A percentile compares a stretch with the other conserved stretches of the same genome.
phyloP scores from a whole-genome alignment of 805 yeast species.

The Saturnispora quitensis region DNA sequence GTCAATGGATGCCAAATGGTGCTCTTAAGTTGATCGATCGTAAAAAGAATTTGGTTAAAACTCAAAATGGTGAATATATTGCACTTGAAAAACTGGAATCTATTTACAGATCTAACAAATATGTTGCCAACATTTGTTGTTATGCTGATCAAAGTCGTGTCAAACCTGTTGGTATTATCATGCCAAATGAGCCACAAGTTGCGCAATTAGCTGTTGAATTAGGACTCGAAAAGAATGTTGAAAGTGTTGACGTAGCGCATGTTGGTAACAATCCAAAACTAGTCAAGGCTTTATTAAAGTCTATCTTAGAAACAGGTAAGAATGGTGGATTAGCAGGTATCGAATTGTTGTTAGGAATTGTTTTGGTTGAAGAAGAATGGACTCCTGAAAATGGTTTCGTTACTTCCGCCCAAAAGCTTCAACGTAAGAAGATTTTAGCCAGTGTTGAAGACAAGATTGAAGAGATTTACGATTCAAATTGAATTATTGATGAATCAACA shows the following conservation, averaged over 20 bases:
- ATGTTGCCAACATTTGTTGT: conserved; percentile 77
- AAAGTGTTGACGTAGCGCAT: conserved; percentile 35
- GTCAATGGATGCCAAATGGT: conserved; percentile 81
- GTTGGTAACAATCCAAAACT: conserved; percentile 51
- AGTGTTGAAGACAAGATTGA: conserved; percentile 63
- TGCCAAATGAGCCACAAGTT: conserved; percentile 67
- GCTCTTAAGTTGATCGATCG: conserved; percentile 82
- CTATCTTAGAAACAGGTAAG: conserved; percentile 67
- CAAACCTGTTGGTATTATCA: conserved; percentile 85
- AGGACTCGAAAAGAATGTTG: conserved; percentile 36
- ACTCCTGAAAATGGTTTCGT: conserved; percentile 93
- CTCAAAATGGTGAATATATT: conserved; percentile 93
- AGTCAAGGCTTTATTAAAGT: conserved; percentile 41
- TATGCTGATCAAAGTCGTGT: conserved; percentile 85
- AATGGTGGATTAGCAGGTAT: conserved; percentile 76
- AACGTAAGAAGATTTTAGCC: conserved; percentile 78
- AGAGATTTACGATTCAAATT: conserved; percentile 38
- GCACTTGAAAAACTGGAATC: conserved; percentile 94
- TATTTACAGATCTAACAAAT: conserved; percentile 72
- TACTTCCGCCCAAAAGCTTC: conserved; percentile 93
- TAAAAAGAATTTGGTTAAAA: conserved; percentile 91
- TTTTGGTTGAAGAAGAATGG: conserved; percentile 86
- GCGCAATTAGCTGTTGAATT: conserved; percentile 50
- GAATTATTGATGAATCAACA: not conserved
- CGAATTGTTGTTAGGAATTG: conserved; percentile 73